Evolutionary conservation across 202 grass and related monocot genomes (phyloP).

Genomic region (Panicum virgatum): DNA sequence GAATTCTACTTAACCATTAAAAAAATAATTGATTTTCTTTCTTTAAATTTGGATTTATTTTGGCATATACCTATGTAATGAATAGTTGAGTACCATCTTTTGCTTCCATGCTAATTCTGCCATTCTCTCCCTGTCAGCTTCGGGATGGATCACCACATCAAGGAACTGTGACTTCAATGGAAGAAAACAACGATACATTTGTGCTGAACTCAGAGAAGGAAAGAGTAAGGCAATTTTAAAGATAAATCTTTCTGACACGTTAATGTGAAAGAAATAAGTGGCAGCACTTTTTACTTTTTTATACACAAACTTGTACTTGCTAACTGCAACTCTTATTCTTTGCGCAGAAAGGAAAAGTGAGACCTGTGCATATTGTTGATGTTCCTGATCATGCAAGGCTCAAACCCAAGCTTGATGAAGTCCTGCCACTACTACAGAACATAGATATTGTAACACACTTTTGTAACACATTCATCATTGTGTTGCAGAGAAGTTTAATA

Average conservation of each 20-base stretch:
- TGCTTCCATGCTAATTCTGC: slow-evolving; percentile 20
- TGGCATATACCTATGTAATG: background rate
- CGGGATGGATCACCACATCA: slow-evolving; percentile 87
- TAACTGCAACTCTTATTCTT: slow-evolving; percentile 3
- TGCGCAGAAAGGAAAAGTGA: slow-evolving; percentile 67
- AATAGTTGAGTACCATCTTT: background rate
- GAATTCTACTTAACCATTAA: background rate
- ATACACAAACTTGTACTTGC: slow-evolving; percentile 8
- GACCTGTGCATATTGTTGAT: slow-evolving; percentile 86
- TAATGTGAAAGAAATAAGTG: background rate
- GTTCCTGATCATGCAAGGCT: slow-evolving; percentile 95
- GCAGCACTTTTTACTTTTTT: background rate
- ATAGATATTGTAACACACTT: too few relatives aligned
- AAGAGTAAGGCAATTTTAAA: slow-evolving; percentile 49
- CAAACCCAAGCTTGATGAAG: slow-evolving; percentile 86
- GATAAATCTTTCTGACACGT: slow-evolving; percentile 5
- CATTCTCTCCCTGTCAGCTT: slow-evolving; percentile 57
- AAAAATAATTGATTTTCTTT: background rate
- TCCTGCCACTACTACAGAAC: slow-evolving; percentile 20
- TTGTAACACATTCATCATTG: too few relatives aligned
- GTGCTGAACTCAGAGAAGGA: slow-evolving; percentile 73
- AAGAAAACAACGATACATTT: slow-evolving; percentile 82
- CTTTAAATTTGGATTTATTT: background rate
- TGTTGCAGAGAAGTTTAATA: too few relatives aligned
- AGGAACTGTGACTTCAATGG: slow-evolving; percentile 95